phyloP scores from a whole-genome alignment of 345 rosid species.

The Raphanus sativus region DNA sequence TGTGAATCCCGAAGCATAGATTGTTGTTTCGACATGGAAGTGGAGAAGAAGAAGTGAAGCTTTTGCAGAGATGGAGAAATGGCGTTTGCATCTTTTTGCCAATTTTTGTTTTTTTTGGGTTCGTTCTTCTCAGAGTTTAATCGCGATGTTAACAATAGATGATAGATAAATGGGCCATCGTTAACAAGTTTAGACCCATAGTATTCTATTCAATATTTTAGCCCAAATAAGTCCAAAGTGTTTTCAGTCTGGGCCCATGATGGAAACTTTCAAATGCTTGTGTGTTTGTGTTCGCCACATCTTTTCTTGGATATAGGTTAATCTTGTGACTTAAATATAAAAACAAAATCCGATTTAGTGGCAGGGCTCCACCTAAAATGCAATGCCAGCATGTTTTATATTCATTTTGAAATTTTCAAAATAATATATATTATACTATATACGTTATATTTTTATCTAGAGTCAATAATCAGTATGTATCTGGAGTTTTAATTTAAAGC shows the following conservation, averaged over 20 bases:
- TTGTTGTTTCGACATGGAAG: neutral
- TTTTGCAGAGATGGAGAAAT: slow-evolving; percentile 45
- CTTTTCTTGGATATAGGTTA: too few relatives aligned
- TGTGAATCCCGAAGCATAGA: slow-evolving; percentile 10
- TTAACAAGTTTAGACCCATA: neutral
- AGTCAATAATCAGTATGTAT: neutral
- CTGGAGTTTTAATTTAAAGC: neutral
- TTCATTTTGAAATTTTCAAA: too few relatives aligned
- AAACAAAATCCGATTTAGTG: too few relatives aligned
- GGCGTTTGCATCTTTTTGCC: slow-evolving; percentile 49
- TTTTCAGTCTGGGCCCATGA: too few relatives aligned
- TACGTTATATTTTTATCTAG: neutral
- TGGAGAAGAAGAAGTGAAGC: slow-evolving; percentile 24
- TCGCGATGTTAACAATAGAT: neutral
- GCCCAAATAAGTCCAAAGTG: neutral
- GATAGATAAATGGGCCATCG: slow-evolving; percentile 3
- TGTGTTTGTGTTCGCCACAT: too few relatives aligned
- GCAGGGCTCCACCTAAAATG: too few relatives aligned
- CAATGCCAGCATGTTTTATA: too few relatives aligned
- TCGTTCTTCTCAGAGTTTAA: too few relatives aligned
- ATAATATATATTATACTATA: too few relatives aligned
- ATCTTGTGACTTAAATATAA: too few relatives aligned
- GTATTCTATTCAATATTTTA: neutral
- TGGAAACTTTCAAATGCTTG: too few relatives aligned
- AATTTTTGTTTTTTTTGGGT: too few relatives aligned